A percentile compares a stretch with the other conserved stretches of the same genome.
phyloP scores from a whole-genome alignment of 1,284 basidiomycete species.

The Xanthoconium separans region DNA sequence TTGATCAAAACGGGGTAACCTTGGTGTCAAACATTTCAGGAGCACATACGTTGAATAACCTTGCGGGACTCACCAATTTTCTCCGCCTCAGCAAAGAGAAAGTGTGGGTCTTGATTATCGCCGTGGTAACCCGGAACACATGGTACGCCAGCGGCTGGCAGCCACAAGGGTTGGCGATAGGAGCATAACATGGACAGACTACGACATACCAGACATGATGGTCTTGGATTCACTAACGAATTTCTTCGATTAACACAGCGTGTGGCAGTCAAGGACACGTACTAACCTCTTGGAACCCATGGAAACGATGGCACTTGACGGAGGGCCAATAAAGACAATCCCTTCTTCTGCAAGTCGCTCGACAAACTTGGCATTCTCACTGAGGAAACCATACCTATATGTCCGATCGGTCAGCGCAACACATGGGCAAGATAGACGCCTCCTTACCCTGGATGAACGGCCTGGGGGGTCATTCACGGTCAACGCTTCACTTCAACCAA shows the following conservation, averaged over 20 bases:
- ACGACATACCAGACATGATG: slow-evolving; percentile 77
- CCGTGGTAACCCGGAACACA: slow-evolving; percentile 94
- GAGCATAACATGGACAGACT: neutral
- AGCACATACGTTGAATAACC: neutral
- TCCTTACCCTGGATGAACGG: slow-evolving; percentile 76
- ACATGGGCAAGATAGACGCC: neutral
- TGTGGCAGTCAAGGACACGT: neutral
- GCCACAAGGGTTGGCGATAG: slow-evolving; percentile 10
- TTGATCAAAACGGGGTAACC: slow-evolving; percentile 94
- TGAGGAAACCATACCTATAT: slow-evolving; percentile 84
- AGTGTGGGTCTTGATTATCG: slow-evolving; percentile 64
- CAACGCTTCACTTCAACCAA: neutral
- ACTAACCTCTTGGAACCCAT: slow-evolving; percentile 85
- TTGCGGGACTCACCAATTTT: slow-evolving; percentile 59
- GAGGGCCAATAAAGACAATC: slow-evolving; percentile 95
- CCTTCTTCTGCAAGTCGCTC: slow-evolving; percentile 83
- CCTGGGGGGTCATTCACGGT: slow-evolving; percentile 39
- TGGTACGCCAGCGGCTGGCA: slow-evolving; percentile 79
- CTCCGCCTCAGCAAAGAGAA: slow-evolving; percentile 65
- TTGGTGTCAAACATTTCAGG: slow-evolving; percentile 20
- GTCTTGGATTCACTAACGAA: slow-evolving; percentile 73
- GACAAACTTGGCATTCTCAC: slow-evolving; percentile 91
- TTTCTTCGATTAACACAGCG: slow-evolving; percentile 1
- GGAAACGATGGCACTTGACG: slow-evolving; percentile 88
- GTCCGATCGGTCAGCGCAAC: neutral